Evolutionary conservation across 148 eudicot species (phyloP), one percentile per base, ranked within the genome.

Genomic region (Spergularia bocconei): DNA sequence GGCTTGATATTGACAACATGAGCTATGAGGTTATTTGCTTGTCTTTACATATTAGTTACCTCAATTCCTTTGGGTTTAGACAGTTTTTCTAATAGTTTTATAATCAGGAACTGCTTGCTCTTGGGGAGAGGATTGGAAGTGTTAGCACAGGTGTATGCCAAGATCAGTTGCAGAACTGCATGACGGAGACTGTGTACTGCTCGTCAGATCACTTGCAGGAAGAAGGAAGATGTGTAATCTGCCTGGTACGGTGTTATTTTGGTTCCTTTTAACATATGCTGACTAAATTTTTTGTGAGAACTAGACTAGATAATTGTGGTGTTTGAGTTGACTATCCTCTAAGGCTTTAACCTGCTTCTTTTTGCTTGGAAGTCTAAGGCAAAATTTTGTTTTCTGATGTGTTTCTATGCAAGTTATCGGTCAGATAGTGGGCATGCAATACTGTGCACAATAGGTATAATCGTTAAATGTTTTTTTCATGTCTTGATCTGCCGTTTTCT

Each of bases 61-160:
- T 47, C 60, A 17, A 29, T 64, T 7, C 63, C 33, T 70, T 12
- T 63, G 56, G 29, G 15, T 75, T 39, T 16, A 11, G 14, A 25
- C 39, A 3, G 6, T 70, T 13, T 33, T 21, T 21, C 62, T 60
- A 61, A 79, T 69, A 29, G 63, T 70, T 62, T 23, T 65, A 73
- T 76, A 76, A 72, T 13, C 88, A 91, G 98, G 97, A 93, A 72
- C 88, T 93, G 63, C 97, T 93, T 64, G 95, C 91, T 20, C 85
- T 93, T 23, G 98, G 93, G 74, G 98, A 90, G 74, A 86, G 95
- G 80, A 93, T 93, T 80, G 97, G 98, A 77, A 87, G 73, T 85
- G 98, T 93, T 25, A 91, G 72, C 81, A 91, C 97, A 36, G 98
- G 98, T 75, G 70, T 93, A 79, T 79, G 86, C 12, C 93, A 93